Conservation (phyloP, 805 yeast genomes). For the Allodekkera sacchari region DNA sequence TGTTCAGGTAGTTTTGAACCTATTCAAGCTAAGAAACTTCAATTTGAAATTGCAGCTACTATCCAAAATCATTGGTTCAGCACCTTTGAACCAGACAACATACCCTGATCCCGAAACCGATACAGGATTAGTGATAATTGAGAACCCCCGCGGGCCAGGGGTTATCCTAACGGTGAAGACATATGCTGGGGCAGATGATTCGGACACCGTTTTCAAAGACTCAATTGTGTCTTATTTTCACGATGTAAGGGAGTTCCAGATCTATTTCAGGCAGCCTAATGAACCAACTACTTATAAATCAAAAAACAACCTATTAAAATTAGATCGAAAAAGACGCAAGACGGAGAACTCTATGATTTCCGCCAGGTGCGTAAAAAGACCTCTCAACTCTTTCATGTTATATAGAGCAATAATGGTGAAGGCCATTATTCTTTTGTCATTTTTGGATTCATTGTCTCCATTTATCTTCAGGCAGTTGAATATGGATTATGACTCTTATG, state of each 20-base stretch:
- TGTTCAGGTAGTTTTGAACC: constrained; percentile 14
- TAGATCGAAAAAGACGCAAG: not conserved
- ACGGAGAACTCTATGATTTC: constrained; percentile 1
- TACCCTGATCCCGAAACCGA: constrained; percentile 13
- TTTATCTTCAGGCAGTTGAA: constrained; percentile 11
- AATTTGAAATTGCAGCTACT: constrained; percentile 16
- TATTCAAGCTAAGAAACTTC: constrained; percentile 17
- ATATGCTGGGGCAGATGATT: constrained; percentile 20
- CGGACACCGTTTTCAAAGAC: constrained; percentile 7
- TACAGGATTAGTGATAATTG: constrained; percentile 16
- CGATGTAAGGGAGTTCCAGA: constrained; percentile 15
- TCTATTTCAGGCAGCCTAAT: constrained; percentile 18
- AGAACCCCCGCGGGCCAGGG: constrained; percentile 8
- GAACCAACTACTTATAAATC: constrained; percentile 9
- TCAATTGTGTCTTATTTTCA: constrained; percentile 16
- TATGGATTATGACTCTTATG: constrained; percentile 12
- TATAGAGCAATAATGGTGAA: constrained; percentile 36
- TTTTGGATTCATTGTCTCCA: constrained; percentile 17
- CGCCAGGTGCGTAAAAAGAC: constrained; percentile 30
- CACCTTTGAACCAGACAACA: constrained; percentile 2
- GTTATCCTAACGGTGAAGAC: constrained; percentile 17
- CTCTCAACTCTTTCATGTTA: constrained; percentile 39
- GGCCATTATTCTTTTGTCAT: constrained; percentile 24
- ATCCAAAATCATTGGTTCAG: constrained; percentile 12
- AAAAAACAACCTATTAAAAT: constrained; percentile 3